phyloP scores from a whole-genome alignment of 73 alveolate species.

The Blepharisma stoltei region DNA sequence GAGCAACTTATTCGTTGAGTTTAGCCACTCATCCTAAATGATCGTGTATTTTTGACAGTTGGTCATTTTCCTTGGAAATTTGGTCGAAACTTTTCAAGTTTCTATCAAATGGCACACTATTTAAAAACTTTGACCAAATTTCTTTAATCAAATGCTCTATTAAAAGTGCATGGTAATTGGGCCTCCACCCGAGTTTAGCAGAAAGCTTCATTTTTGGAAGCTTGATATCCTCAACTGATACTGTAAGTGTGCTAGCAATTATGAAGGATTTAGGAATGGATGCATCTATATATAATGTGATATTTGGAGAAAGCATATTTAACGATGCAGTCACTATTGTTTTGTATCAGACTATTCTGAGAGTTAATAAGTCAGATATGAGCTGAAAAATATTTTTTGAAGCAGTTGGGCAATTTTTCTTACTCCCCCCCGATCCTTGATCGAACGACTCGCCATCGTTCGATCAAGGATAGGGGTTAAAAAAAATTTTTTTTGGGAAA shows the following conservation, averaged over 20 bases:
- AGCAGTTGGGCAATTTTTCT: conserved; percentile 35
- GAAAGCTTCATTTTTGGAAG: conserved; percentile 76
- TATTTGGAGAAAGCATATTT: conserved; percentile 86
- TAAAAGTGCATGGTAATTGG: conserved; percentile 40
- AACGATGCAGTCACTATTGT: conserved; percentile 84
- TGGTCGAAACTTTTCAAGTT: conserved; percentile 31
- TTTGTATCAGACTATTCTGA: conserved; percentile 50
- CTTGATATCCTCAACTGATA: conserved; percentile 85
- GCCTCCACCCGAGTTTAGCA: no score
- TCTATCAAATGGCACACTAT: conserved; percentile 32
- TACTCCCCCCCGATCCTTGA: no score
- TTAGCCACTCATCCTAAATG: no score
- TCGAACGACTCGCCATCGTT: no score
- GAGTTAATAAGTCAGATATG: conserved; percentile 14
- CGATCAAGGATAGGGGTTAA: no score
- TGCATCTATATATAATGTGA: conserved; percentile 48
- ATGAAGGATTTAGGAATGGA: conserved; percentile 68
- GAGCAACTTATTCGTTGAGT: conserved; percentile 6
- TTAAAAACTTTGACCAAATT: no score
- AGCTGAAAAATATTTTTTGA: conserved; percentile 23
- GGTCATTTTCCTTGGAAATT: no score
- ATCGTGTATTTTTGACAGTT: no score
- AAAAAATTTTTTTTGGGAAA: no score
- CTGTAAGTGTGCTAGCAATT: conserved; percentile 81
- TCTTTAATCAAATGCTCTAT: no score